Evolutionary conservation across 2,329 filamentous ascomycete species (phyloP).

Genomic region (Fusarium sulawesiense): DNA sequence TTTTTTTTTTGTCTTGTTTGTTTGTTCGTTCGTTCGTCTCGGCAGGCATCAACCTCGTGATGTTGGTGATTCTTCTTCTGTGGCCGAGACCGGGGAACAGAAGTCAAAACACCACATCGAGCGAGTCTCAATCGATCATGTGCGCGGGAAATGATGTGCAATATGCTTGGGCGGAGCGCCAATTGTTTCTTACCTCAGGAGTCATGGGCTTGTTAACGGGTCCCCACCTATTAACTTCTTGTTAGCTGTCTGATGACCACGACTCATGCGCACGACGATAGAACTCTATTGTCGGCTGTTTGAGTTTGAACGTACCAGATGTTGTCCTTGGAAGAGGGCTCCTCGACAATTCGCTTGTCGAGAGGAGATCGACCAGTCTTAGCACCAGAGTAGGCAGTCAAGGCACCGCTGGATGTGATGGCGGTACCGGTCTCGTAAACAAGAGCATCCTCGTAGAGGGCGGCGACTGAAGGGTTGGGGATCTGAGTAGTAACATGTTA

Average conservation of each 20-base stretch:
- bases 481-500: constrained; percentile 58
- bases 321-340: constrained; percentile 86
- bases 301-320: constrained; percentile 72
- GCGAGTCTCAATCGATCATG: constrained; percentile 13
- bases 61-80: constrained; percentile 24
- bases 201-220: constrained; percentile 99
- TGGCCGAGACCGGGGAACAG: constrained; percentile 3
- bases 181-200: constrained; percentile 75
- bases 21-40: constrained; percentile 11
- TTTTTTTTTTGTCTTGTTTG: neutral
- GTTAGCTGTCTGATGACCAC: constrained; percentile 47
- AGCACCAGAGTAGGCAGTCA: constrained; percentile 96
- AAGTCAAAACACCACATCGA: constrained; percentile 16
- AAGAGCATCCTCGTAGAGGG: constrained; percentile 98
- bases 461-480: constrained; percentile 93
- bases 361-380: constrained; percentile 97
- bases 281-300: constrained; percentile 27
- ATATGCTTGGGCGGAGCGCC: constrained; percentile 17
- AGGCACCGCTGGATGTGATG: constrained; percentile 93
- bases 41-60: constrained; percentile 32
- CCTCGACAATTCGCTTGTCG: constrained; percentile 97
- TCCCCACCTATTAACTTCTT: constrained; percentile 73
- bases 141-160: neutral
- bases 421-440: constrained; percentile 97
- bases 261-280: constrained; percentile 20